Evolutionary conservation across 2,329 filamentous ascomycete genomes (phyloP).

Genomic region (Diplodia sapinea): DNA sequence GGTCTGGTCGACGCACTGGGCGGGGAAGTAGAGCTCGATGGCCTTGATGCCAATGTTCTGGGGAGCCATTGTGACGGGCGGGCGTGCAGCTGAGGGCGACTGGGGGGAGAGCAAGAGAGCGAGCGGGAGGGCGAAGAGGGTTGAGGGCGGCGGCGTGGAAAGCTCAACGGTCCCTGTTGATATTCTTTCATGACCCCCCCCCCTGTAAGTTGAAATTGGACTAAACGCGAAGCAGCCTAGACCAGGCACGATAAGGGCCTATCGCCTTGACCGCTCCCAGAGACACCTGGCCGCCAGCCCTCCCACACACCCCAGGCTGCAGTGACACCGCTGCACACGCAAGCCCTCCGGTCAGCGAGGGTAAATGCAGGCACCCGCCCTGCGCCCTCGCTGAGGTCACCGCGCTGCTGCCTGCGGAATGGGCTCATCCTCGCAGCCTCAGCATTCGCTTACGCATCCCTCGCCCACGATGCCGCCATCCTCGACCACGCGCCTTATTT

Average conservation of each 20-base stretch:
- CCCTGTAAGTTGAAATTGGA: neutral
- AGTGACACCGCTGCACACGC: conserved; percentile 21
- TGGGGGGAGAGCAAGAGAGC: conserved; percentile 36
- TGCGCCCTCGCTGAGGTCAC: neutral
- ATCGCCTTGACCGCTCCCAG: conserved; percentile 16
- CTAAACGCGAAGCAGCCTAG: conserved; percentile 10
- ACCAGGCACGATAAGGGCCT: conserved; percentile 19
- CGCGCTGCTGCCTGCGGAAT: conserved; percentile 2
- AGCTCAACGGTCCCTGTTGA: conserved; percentile 16
- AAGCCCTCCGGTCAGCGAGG: neutral
- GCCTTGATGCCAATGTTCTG: conserved; percentile 61
- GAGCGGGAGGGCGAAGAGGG: conserved; percentile 31
- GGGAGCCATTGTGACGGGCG: conserved; percentile 48
- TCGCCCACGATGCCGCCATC: conserved; percentile 17
- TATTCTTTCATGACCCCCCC: neutral
- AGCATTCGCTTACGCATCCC: conserved; percentile 16
- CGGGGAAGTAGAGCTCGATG: conserved; percentile 62
- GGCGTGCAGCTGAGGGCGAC: conserved; percentile 26
- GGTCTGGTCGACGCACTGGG: conserved; percentile 60
- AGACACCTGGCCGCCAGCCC: neutral
- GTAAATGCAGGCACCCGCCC: conserved; percentile 22
- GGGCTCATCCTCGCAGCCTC: neutral
- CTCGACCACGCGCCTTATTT: conserved; percentile 5
- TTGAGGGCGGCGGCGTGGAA: conserved; percentile 16
- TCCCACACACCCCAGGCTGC: neutral